phyloP scores from a whole-genome alignment of 2,329 filamentous ascomycete genomes.

The Tothia fuscella region DNA sequence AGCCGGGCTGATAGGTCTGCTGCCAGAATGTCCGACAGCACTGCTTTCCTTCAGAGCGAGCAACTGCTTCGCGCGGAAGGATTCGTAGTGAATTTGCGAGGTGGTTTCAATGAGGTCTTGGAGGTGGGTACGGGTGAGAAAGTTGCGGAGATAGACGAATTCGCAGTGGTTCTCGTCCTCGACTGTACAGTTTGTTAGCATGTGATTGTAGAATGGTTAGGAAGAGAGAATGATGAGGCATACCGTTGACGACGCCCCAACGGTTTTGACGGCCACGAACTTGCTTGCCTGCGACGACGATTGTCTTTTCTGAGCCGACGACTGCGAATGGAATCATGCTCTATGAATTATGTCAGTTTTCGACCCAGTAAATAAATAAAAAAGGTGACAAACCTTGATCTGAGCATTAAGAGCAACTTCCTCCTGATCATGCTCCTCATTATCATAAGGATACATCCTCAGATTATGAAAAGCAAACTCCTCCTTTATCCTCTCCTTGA shows the following conservation, averaged over 20 bases:
- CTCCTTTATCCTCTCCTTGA: constrained; percentile 98
- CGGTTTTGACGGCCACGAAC: constrained; percentile 96
- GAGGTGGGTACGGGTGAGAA: constrained; percentile 93
- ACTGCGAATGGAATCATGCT: constrained; percentile 94
- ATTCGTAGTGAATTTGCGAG: constrained; percentile 99
- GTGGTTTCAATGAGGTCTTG: constrained; percentile 99
- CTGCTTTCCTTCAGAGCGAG: constrained; percentile 97
- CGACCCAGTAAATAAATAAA: background rate
- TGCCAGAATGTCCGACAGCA: constrained; percentile 64
- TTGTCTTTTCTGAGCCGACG: constrained; percentile 94
- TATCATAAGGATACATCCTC: constrained; percentile 99
- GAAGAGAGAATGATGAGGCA: constrained; percentile 2
- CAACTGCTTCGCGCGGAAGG: constrained; percentile 98
- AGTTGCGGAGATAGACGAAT: constrained; percentile 96
- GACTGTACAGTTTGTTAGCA: constrained; percentile 35
- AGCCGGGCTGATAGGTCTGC: constrained; percentile 87
- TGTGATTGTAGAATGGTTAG: background rate
- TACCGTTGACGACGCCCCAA: constrained; percentile 90
- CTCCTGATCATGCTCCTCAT: constrained; percentile 96
- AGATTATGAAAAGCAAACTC: constrained; percentile 99
- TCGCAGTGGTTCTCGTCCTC: constrained; percentile 99
- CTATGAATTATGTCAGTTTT: constrained; percentile 37
- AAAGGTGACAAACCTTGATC: constrained; percentile 66
- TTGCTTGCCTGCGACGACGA: constrained; percentile 94
- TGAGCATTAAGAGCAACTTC: constrained; percentile 86